A percentile compares a stretch with the other conserved stretches of the same genome.
phyloP scores from a whole-genome alignment of 192 early-diverging fungal genomes.

The Allomyces arbusculus region DNA sequence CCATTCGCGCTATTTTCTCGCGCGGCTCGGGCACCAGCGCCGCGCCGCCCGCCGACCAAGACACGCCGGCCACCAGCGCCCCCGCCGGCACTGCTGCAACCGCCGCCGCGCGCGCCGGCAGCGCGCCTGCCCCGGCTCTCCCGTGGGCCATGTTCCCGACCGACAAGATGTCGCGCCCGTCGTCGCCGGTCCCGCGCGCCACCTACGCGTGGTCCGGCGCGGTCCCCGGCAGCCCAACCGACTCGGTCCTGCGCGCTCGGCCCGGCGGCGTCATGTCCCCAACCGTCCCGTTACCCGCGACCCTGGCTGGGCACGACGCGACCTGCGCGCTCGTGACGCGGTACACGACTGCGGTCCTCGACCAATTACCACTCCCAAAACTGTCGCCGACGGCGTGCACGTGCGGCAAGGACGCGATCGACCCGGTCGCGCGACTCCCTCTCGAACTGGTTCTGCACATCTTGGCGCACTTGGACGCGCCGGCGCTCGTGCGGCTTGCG shows the following conservation, averaged over 20 bases:
- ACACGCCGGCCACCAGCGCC: background rate
- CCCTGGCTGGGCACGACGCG: background rate
- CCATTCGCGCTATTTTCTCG: background rate
- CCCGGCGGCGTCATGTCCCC: background rate
- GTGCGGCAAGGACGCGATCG: background rate
- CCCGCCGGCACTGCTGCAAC: background rate
- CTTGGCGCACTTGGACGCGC: constrained; percentile 35
- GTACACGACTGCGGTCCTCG: background rate
- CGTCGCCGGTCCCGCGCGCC: background rate
- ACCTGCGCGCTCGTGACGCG: background rate
- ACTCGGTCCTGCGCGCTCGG: background rate
- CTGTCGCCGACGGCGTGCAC: background rate
- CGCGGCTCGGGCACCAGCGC: background rate
- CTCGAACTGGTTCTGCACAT: constrained; percentile 51
- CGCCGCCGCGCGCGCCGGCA: background rate
- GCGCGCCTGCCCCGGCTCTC: background rate
- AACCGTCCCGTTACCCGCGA: background rate
- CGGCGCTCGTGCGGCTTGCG: constrained; percentile 34
- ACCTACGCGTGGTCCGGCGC: background rate
- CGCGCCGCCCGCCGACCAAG: background rate
- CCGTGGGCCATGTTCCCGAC: background rate
- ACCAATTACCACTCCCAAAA: no score
- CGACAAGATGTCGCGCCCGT: background rate
- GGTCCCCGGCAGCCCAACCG: background rate
- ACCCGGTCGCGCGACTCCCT: constrained; percentile 21